Evolutionary conservation across 495 filamentous ascomycete species (phyloP).

Genomic region (Trichoderma virens): DNA sequence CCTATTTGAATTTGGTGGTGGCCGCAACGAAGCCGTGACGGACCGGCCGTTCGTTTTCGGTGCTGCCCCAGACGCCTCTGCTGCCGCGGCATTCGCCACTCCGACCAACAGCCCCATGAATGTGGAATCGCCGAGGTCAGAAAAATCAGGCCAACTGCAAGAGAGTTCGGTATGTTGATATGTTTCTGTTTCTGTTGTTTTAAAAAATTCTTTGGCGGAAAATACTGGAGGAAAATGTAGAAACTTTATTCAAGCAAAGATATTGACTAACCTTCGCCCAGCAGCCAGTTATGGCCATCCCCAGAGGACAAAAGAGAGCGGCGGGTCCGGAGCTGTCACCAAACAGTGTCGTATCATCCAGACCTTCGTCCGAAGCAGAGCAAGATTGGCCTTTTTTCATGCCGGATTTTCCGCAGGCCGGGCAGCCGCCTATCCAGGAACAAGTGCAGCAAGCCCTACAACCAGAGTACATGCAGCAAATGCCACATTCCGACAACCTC

Average conservation of each 20-base stretch:
- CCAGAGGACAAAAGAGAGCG: slow-evolving; percentile 23
- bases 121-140: not conserved
- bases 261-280: not conserved
- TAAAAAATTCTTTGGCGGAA: slow-evolving; percentile 4
- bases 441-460: too few relatives aligned
- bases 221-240: too few relatives aligned
- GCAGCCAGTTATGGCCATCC: not conserved
- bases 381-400: too few relatives aligned
- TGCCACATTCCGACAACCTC: not conserved
- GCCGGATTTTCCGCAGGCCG: too few relatives aligned
- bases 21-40: slow-evolving; percentile 39
- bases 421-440: too few relatives aligned
- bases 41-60: slow-evolving; percentile 62
- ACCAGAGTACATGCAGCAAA: too few relatives aligned
- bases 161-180: too few relatives aligned
- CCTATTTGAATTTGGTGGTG: slow-evolving; percentile 1
- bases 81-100: slow-evolving; percentile 17
- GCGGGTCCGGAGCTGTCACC: slow-evolving; percentile 41
- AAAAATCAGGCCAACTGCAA: too few relatives aligned
- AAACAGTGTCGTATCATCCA: slow-evolving; percentile 23
- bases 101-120: slow-evolving; percentile 12
- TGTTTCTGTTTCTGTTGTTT: not conserved
- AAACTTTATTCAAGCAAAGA: not conserved
- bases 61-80: slow-evolving; percentile 51
- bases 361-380: too few relatives aligned